Evolutionary conservation across 176 grass and related monocot genomes (phyloP).

Genomic region (Phyllostachys edulis): DNA sequence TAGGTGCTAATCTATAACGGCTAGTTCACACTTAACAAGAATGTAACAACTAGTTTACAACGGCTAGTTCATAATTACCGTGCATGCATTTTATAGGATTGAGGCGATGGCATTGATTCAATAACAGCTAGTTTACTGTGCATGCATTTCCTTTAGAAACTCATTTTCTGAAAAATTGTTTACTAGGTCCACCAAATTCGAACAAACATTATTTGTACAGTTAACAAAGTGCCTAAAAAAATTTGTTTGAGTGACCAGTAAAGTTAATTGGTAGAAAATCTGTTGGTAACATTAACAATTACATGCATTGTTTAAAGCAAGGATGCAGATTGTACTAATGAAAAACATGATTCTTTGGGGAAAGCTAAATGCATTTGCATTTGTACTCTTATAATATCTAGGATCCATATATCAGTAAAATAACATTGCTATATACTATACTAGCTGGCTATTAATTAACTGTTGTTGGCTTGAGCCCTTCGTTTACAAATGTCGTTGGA

Average conservation of each 20-base stretch:
- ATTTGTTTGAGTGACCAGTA: slow-evolving; percentile 14
- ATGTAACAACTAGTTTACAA: too few relatives aligned
- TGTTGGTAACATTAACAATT: background rate
- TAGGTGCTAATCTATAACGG: too few relatives aligned
- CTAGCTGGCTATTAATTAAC: slow-evolving; percentile 1
- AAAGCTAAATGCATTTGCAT: slow-evolving; percentile 55
- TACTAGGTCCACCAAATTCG: slow-evolving; percentile 11
- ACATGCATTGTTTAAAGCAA: slow-evolving; percentile 28
- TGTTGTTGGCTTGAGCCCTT: background rate
- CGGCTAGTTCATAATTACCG: too few relatives aligned
- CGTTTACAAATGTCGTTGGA: background rate
- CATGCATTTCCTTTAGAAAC: background rate
- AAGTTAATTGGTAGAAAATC: slow-evolving; percentile 46
- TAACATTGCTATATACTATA: background rate
- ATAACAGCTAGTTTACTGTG: too few relatives aligned
- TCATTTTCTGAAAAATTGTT: background rate
- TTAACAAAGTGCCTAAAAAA: slow-evolving; percentile 18
- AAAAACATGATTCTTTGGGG: slow-evolving; percentile 37
- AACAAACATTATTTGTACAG: background rate
- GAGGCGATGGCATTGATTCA: too few relatives aligned
- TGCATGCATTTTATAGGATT: too few relatives aligned
- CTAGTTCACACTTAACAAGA: too few relatives aligned
- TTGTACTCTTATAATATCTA: slow-evolving; percentile 1
- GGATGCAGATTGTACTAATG: slow-evolving; percentile 14
- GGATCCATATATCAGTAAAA: slow-evolving; percentile 13